phyloP scores from a whole-genome alignment of 306 rosid species.

The Medicago lupulina region DNA sequence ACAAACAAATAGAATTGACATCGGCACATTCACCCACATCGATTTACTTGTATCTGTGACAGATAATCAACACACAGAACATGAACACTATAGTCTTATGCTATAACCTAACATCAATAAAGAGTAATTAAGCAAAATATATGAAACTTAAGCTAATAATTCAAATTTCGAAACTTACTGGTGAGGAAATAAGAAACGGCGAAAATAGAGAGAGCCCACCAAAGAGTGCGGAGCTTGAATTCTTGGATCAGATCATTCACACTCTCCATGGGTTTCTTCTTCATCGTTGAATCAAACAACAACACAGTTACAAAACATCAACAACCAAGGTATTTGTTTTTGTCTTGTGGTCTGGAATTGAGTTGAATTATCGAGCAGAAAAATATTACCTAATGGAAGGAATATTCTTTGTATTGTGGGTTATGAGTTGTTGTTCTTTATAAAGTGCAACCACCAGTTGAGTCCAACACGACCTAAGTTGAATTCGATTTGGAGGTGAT shows the following conservation, averaged over 20 bases:
- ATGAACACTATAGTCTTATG: neutral
- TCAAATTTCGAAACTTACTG: constrained; percentile 53
- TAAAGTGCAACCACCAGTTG: neutral
- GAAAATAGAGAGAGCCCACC: constrained; percentile 92
- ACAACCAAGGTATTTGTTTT: constrained; percentile 18
- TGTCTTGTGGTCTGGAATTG: neutral
- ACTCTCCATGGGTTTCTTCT: constrained; percentile 58
- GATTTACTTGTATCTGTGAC: constrained; percentile 90
- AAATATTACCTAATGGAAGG: too few species aligned
- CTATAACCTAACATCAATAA: too few species aligned
- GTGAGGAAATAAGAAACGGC: constrained; percentile 77
- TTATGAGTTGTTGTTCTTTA: neutral
- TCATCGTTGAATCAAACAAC: constrained; percentile 38
- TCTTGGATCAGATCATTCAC: constrained; percentile 83
- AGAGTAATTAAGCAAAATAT: too few species aligned
- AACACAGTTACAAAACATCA: constrained; percentile 15
- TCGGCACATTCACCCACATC: constrained; percentile 93
- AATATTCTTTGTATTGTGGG: neutral
- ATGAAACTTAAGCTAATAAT: too few species aligned
- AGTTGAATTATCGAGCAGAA: too few species aligned
- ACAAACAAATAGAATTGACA: constrained; percentile 72
- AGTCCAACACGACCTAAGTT: neutral
- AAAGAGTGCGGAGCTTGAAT: constrained; percentile 75
- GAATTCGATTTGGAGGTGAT: neutral
- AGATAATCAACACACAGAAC: constrained; percentile 2